Evolutionary conservation across 1,284 basidiomycete genomes (phyloP).

Genomic region (Ganoderma multipileum): DNA sequence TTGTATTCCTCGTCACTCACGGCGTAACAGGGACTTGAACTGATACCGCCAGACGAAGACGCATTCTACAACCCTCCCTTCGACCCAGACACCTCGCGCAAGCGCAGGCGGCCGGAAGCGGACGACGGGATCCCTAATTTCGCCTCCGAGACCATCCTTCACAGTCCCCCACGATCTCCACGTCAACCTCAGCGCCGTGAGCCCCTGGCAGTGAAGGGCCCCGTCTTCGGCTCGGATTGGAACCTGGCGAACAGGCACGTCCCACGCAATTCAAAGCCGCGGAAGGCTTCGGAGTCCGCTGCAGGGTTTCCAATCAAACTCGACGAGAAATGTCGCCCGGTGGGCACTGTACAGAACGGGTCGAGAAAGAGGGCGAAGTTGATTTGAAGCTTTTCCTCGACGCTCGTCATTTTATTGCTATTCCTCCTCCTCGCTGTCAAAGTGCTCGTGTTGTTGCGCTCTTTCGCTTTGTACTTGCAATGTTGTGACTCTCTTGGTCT

Average conservation of each 20-base stretch:
- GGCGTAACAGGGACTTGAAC: neutral
- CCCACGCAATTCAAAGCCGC: slow-evolving; percentile 14
- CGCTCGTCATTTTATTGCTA: neutral
- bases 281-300: slow-evolving; percentile 1
- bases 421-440: neutral
- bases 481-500: neutral
- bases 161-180: neutral
- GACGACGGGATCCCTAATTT: slow-evolving; percentile 8
- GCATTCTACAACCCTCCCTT: neutral
- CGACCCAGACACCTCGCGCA: slow-evolving; percentile 1
- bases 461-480: neutral
- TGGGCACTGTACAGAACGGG: slow-evolving; percentile 29
- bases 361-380: slow-evolving; percentile 24
- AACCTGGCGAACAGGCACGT: neutral
- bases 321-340: slow-evolving; percentile 27
- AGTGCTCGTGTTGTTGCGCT: neutral
- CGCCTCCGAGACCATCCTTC: neutral
- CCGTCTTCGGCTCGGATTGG: slow-evolving; percentile 25
- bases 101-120: slow-evolving; percentile 18
- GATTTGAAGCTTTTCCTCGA: slow-evolving; percentile 4
- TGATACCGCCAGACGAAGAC: neutral
- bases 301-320: slow-evolving; percentile 24
- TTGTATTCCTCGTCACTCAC: neutral
- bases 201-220: neutral
- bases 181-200: neutral